Conservation (phyloP, 2,329 filamentous ascomycete genomes). For the Arthrobotrys conoides region DNA sequence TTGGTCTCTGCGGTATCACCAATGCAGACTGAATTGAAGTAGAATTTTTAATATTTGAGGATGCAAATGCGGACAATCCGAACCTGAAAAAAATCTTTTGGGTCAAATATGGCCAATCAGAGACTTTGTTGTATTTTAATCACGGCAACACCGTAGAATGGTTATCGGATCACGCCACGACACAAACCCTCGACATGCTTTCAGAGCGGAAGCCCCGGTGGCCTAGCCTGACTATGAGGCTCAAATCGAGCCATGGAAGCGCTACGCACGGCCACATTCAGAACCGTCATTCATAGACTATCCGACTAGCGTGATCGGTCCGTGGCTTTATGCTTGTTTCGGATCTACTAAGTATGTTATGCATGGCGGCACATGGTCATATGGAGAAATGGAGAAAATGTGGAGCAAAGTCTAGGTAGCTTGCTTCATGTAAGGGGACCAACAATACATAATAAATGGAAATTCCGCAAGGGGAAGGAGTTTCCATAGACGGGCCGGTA, state of each 20-base stretch:
- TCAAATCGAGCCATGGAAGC: slow-evolving; percentile 2
- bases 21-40: not conserved
- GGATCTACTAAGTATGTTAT: slow-evolving; percentile 15
- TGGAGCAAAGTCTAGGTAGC: slow-evolving; percentile 4
- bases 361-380: slow-evolving; percentile 18
- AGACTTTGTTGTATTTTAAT: slow-evolving; percentile 14
- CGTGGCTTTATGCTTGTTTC: not conserved
- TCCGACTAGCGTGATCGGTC: not conserved
- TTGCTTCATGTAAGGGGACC: slow-evolving; percentile 16
- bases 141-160: slow-evolving; percentile 2
- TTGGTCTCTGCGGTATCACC: not conserved
- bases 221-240: slow-evolving; percentile 15
- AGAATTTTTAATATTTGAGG: too few species aligned
- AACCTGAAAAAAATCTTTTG: too few species aligned
- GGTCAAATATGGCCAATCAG: too few species aligned
- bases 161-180: not conserved
- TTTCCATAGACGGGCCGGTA: not conserved
- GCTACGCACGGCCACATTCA: not conserved
- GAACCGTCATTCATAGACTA: not conserved
- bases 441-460: not conserved
- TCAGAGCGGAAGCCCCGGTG: not conserved
- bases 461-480: not conserved
- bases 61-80: too few species aligned
- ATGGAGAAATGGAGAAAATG: not conserved
- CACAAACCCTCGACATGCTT: not conserved